Evolutionary conservation across 2,329 filamentous ascomycete species (phyloP), one percentile per base, ranked within the genome.

Genomic region (Catunica adiposa): DNA sequence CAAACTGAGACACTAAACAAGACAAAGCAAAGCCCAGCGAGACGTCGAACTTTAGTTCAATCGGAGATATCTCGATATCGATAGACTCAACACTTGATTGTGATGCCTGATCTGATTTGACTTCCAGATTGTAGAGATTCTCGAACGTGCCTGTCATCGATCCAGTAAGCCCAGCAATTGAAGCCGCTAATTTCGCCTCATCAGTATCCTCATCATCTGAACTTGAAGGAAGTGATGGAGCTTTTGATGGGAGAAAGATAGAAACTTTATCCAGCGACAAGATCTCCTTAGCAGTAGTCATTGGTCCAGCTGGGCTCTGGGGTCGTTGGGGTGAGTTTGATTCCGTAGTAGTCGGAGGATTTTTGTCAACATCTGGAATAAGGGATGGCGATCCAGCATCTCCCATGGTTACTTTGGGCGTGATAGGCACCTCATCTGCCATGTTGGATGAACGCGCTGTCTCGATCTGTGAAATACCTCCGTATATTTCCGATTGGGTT

Each of bases 1-100:
- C 61, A 3, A 81, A 66, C 57, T 72, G 74, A 1, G 70, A 69
- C 2, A 74, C 65, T 11, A 79, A 71, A 65, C 72, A 76, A 5
- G 71, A 70, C 3, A 80, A 64, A 1, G 80, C 63, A 57, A 79
- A 78, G 0, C 73, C 77, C 14, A 79, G 70, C 0, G 78, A 77
- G 3, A 75, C 70, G 61, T 81, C 78, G 48, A 78, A 77, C n/a
- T 70, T 69, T 17, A 79, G 59, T 25, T 70, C 71, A 14, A 79
- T 61, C 0, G 78, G 76, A 1, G 74, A 73, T n/a, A 80, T 58
- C 1, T 68, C 63, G 1, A 80, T 63, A 60, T 81, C 77, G 1
- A 80, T 60, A 5, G 66, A 64, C 53, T 72, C 67, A 3, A 22
- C 40, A n/a, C 25, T 50, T 8, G 31, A 20, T 61, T 61, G 15